A percentile compares a stretch with the other conserved stretches of the same genome.
Conservation (phyloP, 78 protist species). For the Dictyostelium intermedium region DNA sequence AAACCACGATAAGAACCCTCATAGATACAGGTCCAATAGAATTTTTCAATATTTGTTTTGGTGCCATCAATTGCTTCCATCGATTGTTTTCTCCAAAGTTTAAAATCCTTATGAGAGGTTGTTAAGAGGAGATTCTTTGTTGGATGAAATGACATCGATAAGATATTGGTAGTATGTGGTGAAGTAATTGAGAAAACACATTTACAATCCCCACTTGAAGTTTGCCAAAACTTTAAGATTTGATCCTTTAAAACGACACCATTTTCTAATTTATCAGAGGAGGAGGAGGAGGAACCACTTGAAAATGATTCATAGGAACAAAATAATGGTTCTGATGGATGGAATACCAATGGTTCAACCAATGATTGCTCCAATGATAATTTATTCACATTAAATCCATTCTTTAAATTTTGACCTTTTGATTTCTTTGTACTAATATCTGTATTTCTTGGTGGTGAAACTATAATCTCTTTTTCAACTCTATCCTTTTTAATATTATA, state of each 20-base stretch:
- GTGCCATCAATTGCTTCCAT: background rate
- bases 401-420: background rate
- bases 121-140: background rate
- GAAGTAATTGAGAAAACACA: slow-evolving; percentile 2
- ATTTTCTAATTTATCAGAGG: background rate
- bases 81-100: slow-evolving; percentile 19
- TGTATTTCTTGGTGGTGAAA: slow-evolving; percentile 39
- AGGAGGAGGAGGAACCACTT: no score
- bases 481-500: background rate
- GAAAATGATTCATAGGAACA: slow-evolving; percentile 25
- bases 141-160: slow-evolving; percentile 62
- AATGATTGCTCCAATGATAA: background rate
- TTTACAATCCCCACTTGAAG: background rate
- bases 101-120: slow-evolving; percentile 2
- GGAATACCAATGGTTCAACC: slow-evolving; percentile 14
- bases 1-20: background rate
- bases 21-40: slow-evolving; percentile 32
- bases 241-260: background rate
- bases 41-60: background rate
- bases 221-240: slow-evolving; percentile 55
- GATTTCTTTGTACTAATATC: slow-evolving; percentile 13
- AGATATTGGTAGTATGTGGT: slow-evolving; percentile 22
- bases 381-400: background rate
- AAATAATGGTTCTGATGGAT: background rate
- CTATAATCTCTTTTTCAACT: slow-evolving; percentile 8